Base-by-base conservation (phyloP, 495 filamentous ascomycete genomes). In the Hyaloscypha bicolor region DNA sequence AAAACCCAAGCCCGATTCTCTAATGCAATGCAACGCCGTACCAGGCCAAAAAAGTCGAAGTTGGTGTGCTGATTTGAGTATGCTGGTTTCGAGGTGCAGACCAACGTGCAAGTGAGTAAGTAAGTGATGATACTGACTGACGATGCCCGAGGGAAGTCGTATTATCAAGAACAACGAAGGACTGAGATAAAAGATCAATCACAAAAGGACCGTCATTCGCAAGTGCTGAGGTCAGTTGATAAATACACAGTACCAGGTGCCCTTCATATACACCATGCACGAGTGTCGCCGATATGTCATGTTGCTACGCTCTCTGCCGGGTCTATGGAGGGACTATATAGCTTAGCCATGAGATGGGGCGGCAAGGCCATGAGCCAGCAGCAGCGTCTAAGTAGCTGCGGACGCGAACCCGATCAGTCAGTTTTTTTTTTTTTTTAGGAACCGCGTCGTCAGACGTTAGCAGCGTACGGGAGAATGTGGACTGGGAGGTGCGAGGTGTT, bases 351-450 rank as follows among this genome's bases (percentile, higher is more conserved):
- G 63, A 42, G n/a, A 21, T 19, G 35, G 53, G 21, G 22, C 29
- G 37, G 37, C 59, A 29, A 25, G 59, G 21, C 59, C n/a, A 22
- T 25, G 31, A 35, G 63, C 42, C 56, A 65, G 37, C 61, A 56
- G 55, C 31, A 68, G 56, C 62, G 62, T 65, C 65, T 64, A 65
- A 58, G 48, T 31, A 52, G 51, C 58, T 6, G 55, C 66, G 66
- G 70, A 63, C 67, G 70, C 70, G 63, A 67, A 72, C 70, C 67
- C 56, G 70, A 72, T 72, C 63, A 57, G 70, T 72, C 70, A 67
- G 62, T 48, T 67, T 67, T 69, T 64, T 48, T 67, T 67, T 69
- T 63, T 59, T 29, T 6, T 52, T 42, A 55, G 53, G 62, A 22
- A 55, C 30, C 58, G 55, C 21, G 56, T 60, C 21, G 37, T 30